These are phyloP conservation scores for Trypanosoma lewisi DNA, from an alignment of 208 protist genomes.

Conservation along the genomic window DNA sequence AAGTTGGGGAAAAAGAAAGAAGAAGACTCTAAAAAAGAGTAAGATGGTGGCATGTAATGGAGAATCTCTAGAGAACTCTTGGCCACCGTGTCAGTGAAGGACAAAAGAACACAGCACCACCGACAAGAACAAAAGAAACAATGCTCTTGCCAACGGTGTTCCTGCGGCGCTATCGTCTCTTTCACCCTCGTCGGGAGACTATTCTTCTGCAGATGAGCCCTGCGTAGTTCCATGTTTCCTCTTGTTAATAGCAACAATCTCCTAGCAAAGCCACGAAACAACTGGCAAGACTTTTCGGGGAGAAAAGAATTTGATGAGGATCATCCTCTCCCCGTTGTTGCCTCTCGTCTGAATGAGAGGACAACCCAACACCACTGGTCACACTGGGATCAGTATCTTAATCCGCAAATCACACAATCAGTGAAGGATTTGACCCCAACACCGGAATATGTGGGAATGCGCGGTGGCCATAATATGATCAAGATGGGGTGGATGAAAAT, in stretches of 20 bases:
- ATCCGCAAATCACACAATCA: conserved; percentile 76
- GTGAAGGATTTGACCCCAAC: conserved; percentile 66
- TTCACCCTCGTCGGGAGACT: conserved; percentile 58
- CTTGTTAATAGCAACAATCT: conserved; percentile 89
- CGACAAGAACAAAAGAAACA: neutral
- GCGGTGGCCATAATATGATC: conserved; percentile 83
- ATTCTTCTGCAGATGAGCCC: conserved; percentile 79
- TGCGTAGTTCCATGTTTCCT: conserved; percentile 81
- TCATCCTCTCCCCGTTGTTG: conserved; percentile 79
- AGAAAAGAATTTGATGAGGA: conserved; percentile 80
- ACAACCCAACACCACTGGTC: conserved; percentile 82
- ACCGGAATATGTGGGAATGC: conserved; percentile 83
- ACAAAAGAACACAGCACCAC: neutral
- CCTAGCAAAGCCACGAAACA: conserved; percentile 75
- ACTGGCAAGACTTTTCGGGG: conserved; percentile 80
- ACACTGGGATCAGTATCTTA: conserved; percentile 87
- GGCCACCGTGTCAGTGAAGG: neutral
- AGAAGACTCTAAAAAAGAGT: neutral
- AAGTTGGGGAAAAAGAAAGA: neutral
- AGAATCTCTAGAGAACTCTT: neutral
- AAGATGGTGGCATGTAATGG: neutral
- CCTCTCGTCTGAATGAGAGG: conserved; percentile 65
- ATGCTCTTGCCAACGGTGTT: conserved; percentile 37
- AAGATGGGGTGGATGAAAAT: conserved; percentile 93
- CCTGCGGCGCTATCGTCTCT: conserved; percentile 78